Percentiles rank a stretch among this genome's conserved stretches.
Evolutionary conservation across 169 alveolate genomes (phyloP).

Genomic region (Miamiensis avidus): DNA sequence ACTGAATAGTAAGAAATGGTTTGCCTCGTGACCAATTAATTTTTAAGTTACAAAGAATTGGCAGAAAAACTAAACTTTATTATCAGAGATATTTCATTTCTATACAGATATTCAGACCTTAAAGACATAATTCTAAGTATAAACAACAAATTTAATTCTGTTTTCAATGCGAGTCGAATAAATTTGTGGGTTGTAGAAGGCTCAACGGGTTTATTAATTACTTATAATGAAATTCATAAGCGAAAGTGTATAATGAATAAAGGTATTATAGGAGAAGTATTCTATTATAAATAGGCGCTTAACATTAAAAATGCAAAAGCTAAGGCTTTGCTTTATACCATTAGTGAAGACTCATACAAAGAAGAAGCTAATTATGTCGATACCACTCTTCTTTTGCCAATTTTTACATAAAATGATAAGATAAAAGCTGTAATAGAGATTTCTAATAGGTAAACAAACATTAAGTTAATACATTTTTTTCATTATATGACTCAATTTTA

Average conservation of each 20-base stretch:
- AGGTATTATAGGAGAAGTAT: slow-evolving; percentile 38
- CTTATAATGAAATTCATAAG: slow-evolving; percentile 25
- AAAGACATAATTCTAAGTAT: slow-evolving; percentile 20
- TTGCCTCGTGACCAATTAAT: slow-evolving; percentile 8
- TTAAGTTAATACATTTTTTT: slow-evolving; percentile 34
- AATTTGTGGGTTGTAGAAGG: slow-evolving; percentile 42
- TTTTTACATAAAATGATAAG: slow-evolving; percentile 27
- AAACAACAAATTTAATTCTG: slow-evolving; percentile 19
- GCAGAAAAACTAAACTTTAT: slow-evolving; percentile 38
- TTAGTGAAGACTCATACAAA: background rate
- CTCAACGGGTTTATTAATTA: slow-evolving; percentile 29
- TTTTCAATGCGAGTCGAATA: slow-evolving; percentile 25
- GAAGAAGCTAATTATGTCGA: slow-evolving; percentile 38
- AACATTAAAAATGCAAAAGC: slow-evolving; percentile 25
- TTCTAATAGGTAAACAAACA: slow-evolving; percentile 9
- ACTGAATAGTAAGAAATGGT: slow-evolving; percentile 21
- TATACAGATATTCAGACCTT: background rate
- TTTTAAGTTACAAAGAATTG: slow-evolving; percentile 39
- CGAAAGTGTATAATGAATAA: slow-evolving; percentile 34
- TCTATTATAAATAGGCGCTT: slow-evolving; percentile 22
- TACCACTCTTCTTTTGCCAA: slow-evolving; percentile 32
- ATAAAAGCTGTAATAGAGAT: slow-evolving; percentile 42
- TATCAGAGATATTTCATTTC: slow-evolving; percentile 9
- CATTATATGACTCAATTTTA: no score
- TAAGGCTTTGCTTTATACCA: slow-evolving; percentile 31